phyloP scores from a whole-genome alignment of 352 stramenopile genomes.

The Phytopythium montanum region DNA sequence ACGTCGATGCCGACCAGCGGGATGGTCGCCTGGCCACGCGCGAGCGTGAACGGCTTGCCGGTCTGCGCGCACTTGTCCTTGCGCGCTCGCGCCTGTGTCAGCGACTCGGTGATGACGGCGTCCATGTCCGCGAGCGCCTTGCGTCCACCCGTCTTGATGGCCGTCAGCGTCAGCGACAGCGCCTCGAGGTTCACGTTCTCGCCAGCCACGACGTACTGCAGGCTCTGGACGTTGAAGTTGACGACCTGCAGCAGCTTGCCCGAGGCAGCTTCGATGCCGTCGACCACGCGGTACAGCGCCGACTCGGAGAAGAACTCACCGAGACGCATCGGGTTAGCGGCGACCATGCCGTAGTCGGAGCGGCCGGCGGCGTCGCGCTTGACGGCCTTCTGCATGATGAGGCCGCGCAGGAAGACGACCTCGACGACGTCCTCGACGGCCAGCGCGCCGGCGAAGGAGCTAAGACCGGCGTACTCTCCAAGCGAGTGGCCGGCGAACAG shows the following conservation, averaged over 20 bases:
- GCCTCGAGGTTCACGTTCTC: slow-evolving; percentile 82
- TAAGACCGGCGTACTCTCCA: slow-evolving; percentile 83
- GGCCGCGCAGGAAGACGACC: slow-evolving; percentile 79
- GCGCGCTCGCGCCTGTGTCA: slow-evolving; percentile 49
- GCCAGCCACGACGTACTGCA: slow-evolving; percentile 84
- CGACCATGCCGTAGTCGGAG: slow-evolving; percentile 88
- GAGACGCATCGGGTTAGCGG: slow-evolving; percentile 74
- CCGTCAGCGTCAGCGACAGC: slow-evolving; percentile 58
- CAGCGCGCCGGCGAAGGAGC: slow-evolving; percentile 67
- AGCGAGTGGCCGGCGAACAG: slow-evolving; percentile 88
- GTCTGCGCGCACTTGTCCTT: slow-evolving; percentile 53
- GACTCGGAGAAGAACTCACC: slow-evolving; percentile 68
- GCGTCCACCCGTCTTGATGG: slow-evolving; percentile 42
- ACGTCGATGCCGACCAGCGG: slow-evolving; percentile 87
- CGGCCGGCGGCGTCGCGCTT: slow-evolving; percentile 53
- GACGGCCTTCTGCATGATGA: slow-evolving; percentile 63
- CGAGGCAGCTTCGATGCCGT: slow-evolving; percentile 51
- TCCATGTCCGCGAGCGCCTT: slow-evolving; percentile 41
- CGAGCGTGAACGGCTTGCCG: slow-evolving; percentile 57
- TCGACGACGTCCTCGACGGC: slow-evolving; percentile 73
- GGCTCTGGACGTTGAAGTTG: slow-evolving; percentile 86
- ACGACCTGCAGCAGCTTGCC: slow-evolving; percentile 82
- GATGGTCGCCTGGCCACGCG: slow-evolving; percentile 76
- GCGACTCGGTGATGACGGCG: slow-evolving; percentile 47
- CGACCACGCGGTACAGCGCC: slow-evolving; percentile 65